phyloP scores from a whole-genome alignment of 768 basidiomycete genomes.

The Mycena latifolia region DNA sequence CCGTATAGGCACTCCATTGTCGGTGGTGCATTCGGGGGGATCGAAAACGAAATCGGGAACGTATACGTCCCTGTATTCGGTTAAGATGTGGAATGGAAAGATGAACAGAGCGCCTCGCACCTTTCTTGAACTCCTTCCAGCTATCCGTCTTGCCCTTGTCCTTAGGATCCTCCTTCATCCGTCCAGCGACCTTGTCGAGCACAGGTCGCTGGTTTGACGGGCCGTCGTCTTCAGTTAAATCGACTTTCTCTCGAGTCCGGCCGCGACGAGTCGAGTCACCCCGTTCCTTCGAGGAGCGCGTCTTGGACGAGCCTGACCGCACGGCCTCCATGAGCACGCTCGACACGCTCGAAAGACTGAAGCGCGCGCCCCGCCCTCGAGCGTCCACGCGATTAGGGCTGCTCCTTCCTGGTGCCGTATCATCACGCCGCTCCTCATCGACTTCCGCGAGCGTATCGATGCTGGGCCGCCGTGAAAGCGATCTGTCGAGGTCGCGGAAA shows the following conservation, averaged over 20 bases:
- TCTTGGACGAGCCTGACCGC: constrained; percentile 62
- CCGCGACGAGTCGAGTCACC: constrained; percentile 46
- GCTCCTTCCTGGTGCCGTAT: constrained; percentile 24
- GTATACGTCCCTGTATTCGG: constrained; percentile 81
- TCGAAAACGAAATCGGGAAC: constrained; percentile 92
- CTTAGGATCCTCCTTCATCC: constrained; percentile 54
- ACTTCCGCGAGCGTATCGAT: constrained; percentile 56
- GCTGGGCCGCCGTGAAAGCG: constrained; percentile 55
- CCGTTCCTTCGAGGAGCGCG: constrained; percentile 34
- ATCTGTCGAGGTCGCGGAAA: constrained; percentile 40
- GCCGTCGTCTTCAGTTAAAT: constrained; percentile 16
- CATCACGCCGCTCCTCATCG: constrained; percentile 32
- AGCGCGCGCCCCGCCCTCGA: constrained; percentile 56
- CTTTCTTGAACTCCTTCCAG: constrained; percentile 93
- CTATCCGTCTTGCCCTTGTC: constrained; percentile 58
- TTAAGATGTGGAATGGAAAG: background rate
- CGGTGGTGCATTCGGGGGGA: constrained; percentile 86
- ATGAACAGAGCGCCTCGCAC: constrained; percentile 51
- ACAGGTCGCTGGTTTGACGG: constrained; percentile 47
- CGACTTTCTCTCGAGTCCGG: constrained; percentile 49
- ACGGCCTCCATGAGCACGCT: constrained; percentile 63
- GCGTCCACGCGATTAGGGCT: constrained; percentile 37
- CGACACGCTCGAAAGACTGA: constrained; percentile 66
- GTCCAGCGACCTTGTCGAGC: constrained; percentile 53
- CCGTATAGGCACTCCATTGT: constrained; percentile 82